Base-by-base conservation (phyloP, 2,329 filamentous ascomycete genomes). In the Arthroderma sp. region DNA sequence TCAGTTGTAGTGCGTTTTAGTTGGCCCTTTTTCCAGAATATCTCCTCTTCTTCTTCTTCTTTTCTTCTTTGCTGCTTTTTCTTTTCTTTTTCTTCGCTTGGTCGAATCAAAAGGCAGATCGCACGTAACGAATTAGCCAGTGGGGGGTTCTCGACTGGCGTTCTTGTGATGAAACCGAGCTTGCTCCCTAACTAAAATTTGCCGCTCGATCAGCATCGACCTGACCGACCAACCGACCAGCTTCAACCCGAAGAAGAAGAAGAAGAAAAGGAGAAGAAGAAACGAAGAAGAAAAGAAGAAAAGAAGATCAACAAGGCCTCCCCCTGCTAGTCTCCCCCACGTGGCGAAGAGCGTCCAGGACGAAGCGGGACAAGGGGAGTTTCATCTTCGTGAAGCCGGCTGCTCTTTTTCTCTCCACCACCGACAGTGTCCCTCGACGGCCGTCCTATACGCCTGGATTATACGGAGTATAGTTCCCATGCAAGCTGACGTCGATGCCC, bases 311-410 rank as follows among this genome's bases (percentile, higher is more conserved):
- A 51, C 44, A 51, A 51, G 44, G 25, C 41, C 23, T 51, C 33
- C 44, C 44, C 44, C n/a, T 51, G 44, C 44, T 51, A 51, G 44
- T 31, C 25, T 13, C n/a, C 44, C 25, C 44, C 44, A 51, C 44
- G 44, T 51, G 44, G 44, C 44, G 44, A 51, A 51, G 44, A n/a
- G 25, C n/a, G 25, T 23, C 44, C 25, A 51, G 44, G 28, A 51
- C 23, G 15, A 31, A n/a, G 25, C 23, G 7, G 19, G 21, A 51
- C 44, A 33, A 31, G 44, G 25, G 13, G 23, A 25, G 41, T 51
- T 51, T 33, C 44, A 33, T 33, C 25, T 31, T 13, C 44, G 4
- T 28, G 8, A 15, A 49, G 25, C 15, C 28, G 11, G 25, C 44
- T 51, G 41, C 41, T 33, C 33, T 43, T 43, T n/a, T 9, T 43